Base-by-base conservation (phyloP, 305 asterid genomes). In the Fraxinus xanthoxyloides region DNA sequence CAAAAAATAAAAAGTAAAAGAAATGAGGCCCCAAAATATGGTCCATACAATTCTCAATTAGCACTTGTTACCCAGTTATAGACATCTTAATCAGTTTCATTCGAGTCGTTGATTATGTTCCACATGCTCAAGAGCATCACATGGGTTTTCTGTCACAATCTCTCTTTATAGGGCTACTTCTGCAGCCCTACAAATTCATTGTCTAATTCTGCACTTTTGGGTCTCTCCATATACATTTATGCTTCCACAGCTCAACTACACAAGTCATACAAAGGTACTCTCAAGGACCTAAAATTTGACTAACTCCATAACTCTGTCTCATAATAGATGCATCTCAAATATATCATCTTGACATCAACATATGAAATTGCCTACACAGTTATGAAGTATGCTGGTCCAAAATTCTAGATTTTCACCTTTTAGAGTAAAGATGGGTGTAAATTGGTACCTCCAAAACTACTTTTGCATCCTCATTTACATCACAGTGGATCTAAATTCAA, bases 291-390 rank as follows among this genome's bases (percentile, higher is more conserved):
- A 24, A 32, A 72, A 17, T 17, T 34, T 67, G 26, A 61, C 32
- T 82, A 56, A 70, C 43, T 10, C 63, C 36, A 61, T 38, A 77
- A n/a, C 35, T 65, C 28, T 76, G 12, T 61, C 31, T 23, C 24
- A 61, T 8, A 72, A 46, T 72, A 79, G 15, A 65, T 65, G 6
- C 76, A 65, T 75, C 83, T 81, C 59, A 9, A 85, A 72, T 61
- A 51, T 35, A 79, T 70, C 70, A 51, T 79, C 54, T 82, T 24
- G 65, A 70, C 61, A 72, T 72, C 54, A 72, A 79, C 83, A 82
- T 51, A 77, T 84, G 51, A 81, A 7, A 75, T 54, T 75, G 81
- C 56, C 84, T 76, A 69, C 36, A 75, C 36, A 70, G 28, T 21
- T 32, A 36, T 74, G 28, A 35, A 67, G 70, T 77, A 63, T 36